These are phyloP conservation scores for Echria macrotheca DNA, from an alignment of 495 filamentous ascomycete genomes.

Conservation along the genomic window DNA sequence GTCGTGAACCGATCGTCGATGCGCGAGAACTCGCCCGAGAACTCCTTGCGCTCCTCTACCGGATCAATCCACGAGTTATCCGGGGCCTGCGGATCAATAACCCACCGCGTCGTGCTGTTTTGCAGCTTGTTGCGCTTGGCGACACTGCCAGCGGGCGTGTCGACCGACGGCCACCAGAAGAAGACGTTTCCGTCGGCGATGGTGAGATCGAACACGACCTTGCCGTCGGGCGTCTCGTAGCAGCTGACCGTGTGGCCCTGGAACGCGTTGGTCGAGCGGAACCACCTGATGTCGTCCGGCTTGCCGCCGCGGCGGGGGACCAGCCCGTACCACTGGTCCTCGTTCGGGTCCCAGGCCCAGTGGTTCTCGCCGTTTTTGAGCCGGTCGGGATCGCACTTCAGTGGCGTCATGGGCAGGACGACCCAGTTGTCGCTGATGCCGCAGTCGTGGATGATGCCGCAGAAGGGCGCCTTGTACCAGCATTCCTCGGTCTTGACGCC, in stretches of 20 bases:
- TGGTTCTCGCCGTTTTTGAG: constrained; percentile 51
- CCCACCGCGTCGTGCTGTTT: constrained; percentile 48
- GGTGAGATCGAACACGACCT: constrained; percentile 50
- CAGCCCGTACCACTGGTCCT: constrained; percentile 47
- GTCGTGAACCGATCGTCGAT: constrained; percentile 54
- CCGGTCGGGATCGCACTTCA: constrained; percentile 46
- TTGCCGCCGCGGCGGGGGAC: constrained; percentile 45
- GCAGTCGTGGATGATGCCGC: constrained; percentile 54
- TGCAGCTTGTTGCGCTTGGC: constrained; percentile 34
- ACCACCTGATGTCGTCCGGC: constrained; percentile 45
- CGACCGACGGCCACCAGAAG: constrained; percentile 50
- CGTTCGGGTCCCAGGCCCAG: constrained; percentile 50
- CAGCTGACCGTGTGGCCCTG: constrained; percentile 47
- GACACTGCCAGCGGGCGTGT: constrained; percentile 19
- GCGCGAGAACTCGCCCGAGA: constrained; percentile 53
- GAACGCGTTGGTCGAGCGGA: constrained; percentile 44
- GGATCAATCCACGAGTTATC: constrained; percentile 32
- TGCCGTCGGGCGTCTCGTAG: constrained; percentile 44
- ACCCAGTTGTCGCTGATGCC: constrained; percentile 49
- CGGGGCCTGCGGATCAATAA: constrained; percentile 43
- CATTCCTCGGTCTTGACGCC: constrained; percentile 40
- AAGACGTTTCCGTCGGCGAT: constrained; percentile 53
- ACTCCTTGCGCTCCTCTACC: constrained; percentile 38
- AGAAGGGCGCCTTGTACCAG: constrained; percentile 48
- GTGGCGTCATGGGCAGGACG: constrained; percentile 47